phyloP scores from a whole-genome alignment of 805 yeast species.

The Blastobotrys terrestris region DNA sequence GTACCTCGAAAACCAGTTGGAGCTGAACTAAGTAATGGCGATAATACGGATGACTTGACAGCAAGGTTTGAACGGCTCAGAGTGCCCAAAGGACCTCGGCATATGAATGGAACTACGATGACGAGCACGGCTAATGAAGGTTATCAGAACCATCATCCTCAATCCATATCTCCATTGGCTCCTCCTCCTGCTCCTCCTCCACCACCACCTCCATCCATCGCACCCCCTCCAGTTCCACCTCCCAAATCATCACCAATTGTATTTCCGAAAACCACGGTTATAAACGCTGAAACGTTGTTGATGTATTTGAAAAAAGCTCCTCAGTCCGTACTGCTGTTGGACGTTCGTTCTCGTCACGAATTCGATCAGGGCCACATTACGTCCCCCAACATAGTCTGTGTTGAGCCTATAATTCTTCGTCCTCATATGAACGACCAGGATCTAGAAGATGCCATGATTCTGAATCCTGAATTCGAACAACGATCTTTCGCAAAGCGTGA shows the following conservation, averaged over 20 bases:
- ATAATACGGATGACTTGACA: too few relatives aligned
- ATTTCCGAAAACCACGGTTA: conserved; percentile 26
- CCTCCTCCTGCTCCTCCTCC: conserved; percentile 7
- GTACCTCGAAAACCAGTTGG: neutral
- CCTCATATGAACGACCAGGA: conserved; percentile 52
- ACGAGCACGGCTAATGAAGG: too few relatives aligned
- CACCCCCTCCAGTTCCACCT: conserved; percentile 8
- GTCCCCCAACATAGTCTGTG: conserved; percentile 53
- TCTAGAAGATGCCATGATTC: conserved; percentile 54
- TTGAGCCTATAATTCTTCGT: conserved; percentile 64
- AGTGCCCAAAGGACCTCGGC: too few relatives aligned
- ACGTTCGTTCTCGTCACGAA: conserved; percentile 56
- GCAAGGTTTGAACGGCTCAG: too few relatives aligned
- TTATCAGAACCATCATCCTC: too few relatives aligned
- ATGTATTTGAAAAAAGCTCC: conserved; percentile 22
- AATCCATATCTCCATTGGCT: too few relatives aligned
- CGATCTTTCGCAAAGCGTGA: conserved; percentile 47
- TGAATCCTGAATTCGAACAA: conserved; percentile 53
- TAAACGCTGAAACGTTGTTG: conserved; percentile 23
- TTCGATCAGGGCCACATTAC: conserved; percentile 61
- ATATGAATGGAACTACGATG: too few relatives aligned
- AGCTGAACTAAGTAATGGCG: too few relatives aligned
- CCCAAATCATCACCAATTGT: conserved; percentile 9
- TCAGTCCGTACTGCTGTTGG: conserved; percentile 52
- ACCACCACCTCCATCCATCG: conserved; percentile 6